Evolutionary conservation across 345 rosid species (phyloP).

Genomic region (Odontarrhena argentea): DNA sequence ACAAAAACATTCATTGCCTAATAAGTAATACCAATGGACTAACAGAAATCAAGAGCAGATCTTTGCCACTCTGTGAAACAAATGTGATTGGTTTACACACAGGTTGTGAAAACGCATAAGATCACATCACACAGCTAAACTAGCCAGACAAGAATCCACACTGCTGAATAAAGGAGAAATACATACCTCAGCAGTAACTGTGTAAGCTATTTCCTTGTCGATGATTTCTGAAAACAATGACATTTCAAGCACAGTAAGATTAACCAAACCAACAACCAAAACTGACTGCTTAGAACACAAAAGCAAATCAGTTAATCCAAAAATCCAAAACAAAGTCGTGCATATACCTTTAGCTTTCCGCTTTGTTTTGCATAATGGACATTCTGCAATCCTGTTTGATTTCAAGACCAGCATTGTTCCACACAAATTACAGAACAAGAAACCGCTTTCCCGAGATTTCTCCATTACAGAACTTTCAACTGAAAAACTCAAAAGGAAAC

Average conservation of each 20-base stretch:
- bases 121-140: background rate
- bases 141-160: slow-evolving; percentile 10
- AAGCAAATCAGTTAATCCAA: background rate
- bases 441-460: slow-evolving; percentile 35
- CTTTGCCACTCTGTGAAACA: slow-evolving; percentile 1
- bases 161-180: background rate
- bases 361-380: slow-evolving; percentile 34
- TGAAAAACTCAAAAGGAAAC: background rate
- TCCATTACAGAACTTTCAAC: slow-evolving; percentile 29
- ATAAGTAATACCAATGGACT: background rate
- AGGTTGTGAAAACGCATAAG: background rate
- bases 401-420: slow-evolving; percentile 38
- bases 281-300: background rate
- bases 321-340: background rate
- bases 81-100: slow-evolving; percentile 5
- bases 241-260: background rate
- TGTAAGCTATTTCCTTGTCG: slow-evolving; percentile 28
- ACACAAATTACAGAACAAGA: slow-evolving; percentile 41
- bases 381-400: slow-evolving; percentile 29
- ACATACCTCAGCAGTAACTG: slow-evolving; percentile 13
- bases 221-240: slow-evolving; percentile 34
- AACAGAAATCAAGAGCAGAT: slow-evolving; percentile 2
- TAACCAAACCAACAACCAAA: slow-evolving; percentile 14
- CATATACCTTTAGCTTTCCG: slow-evolving; percentile 31
- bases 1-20: background rate